Percentiles rank a stretch among this genome's conserved stretches.
These are phyloP conservation scores for Starmera quercuum DNA, from an alignment of 805 yeast genomes.

Conservation along the genomic window DNA sequence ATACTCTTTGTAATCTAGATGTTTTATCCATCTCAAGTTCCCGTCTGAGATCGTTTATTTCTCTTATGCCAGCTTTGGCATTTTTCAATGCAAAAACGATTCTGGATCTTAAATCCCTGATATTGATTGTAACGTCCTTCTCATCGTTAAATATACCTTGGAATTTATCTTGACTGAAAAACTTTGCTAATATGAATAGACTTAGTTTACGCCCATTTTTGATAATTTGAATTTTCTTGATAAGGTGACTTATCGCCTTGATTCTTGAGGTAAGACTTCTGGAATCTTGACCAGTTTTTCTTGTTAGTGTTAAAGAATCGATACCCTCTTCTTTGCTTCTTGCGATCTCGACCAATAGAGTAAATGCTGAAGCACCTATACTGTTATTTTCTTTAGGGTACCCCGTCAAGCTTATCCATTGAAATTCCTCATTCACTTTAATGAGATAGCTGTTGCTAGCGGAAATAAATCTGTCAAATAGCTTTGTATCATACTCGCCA, in stretches of 20 bases:
- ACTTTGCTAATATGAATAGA: constrained; percentile 43
- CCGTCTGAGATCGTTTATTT: constrained; percentile 50
- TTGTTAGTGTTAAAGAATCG: constrained; percentile 47
- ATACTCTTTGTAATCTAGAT: constrained; percentile 34
- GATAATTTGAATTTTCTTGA: constrained; percentile 31
- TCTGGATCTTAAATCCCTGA: constrained; percentile 20
- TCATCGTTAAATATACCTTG: constrained; percentile 19
- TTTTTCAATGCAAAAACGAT: constrained; percentile 43
- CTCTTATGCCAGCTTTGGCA: constrained; percentile 56
- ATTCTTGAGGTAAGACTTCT: constrained; percentile 62
- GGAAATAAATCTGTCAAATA: constrained; percentile 6
- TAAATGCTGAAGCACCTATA: constrained; percentile 49
- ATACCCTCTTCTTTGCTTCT: constrained; percentile 49
- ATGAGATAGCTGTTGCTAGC: constrained; percentile 12
- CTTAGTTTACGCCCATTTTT: constrained; percentile 46
- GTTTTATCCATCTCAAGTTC: constrained; percentile 46
- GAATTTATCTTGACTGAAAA: constrained; percentile 19
- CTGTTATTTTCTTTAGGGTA: constrained; percentile 40
- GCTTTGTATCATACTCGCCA: neutral
- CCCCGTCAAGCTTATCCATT: constrained; percentile 54
- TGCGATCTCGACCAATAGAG: constrained; percentile 53
- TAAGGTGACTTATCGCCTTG: constrained; percentile 44
- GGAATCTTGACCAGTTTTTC: constrained; percentile 58
- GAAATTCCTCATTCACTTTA: constrained; percentile 44
- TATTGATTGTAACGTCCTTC: constrained; percentile 2